Evolutionary conservation across 208 protist genomes (phyloP).

Genomic region (Balamuthia mandrillaris): DNA sequence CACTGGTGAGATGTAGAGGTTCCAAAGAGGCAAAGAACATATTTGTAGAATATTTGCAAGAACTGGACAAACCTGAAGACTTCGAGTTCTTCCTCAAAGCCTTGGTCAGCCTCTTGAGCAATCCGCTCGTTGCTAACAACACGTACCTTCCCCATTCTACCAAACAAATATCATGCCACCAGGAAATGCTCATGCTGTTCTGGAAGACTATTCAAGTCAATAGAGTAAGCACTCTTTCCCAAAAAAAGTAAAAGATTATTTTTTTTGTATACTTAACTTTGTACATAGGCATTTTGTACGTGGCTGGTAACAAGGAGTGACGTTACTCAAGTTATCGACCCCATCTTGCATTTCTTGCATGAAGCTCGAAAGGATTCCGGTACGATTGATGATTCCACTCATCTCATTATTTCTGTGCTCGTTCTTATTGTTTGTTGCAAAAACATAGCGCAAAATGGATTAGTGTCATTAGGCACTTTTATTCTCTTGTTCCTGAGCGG

Average conservation of each 20-base stretch:
- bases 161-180: neutral
- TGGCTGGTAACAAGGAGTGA: neutral
- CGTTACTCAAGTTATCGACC: neutral
- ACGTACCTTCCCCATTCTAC: conserved; percentile 17
- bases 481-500: neutral
- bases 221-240: neutral
- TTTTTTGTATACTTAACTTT: no score
- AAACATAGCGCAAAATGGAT: neutral
- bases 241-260: no score
- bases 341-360: neutral
- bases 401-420: no score
- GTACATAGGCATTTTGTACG: neutral
- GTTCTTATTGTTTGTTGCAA: neutral
- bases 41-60: neutral
- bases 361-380: neutral
- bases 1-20: no score
- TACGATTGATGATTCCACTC: neutral
- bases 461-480: neutral
- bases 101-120: neutral
- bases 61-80: neutral
- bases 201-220: neutral
- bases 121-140: neutral
- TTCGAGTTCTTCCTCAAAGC: neutral
- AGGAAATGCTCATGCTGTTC: conserved; percentile 31
- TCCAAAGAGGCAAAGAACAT: no score